These are phyloP conservation scores for Cryptococcus sp. DNA, from an alignment of 1,284 basidiomycete genomes.

Conservation along the genomic window DNA sequence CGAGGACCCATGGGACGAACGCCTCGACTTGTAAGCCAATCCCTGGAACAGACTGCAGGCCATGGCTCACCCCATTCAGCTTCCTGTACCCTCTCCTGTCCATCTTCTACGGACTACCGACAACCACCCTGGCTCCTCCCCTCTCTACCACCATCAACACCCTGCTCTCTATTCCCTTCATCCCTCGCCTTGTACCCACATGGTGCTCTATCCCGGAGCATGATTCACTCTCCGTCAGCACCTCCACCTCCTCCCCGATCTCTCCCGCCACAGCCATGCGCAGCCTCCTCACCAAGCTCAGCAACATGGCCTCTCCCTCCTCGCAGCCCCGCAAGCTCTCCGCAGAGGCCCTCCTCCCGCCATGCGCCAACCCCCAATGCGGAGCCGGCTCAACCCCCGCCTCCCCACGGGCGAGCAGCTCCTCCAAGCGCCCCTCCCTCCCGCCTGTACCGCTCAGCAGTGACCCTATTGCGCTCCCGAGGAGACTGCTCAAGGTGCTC, in stretches of 20 bases:
- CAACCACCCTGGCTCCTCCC: slow-evolving; percentile 33
- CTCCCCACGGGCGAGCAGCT: slow-evolving; percentile 9
- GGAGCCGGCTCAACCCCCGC: slow-evolving; percentile 2
- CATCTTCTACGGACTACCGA: slow-evolving; percentile 30
- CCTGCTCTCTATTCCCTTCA: slow-evolving; percentile 40
- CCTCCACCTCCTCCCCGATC: not conserved
- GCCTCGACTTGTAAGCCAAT: slow-evolving; percentile 35
- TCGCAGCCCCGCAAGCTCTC: slow-evolving; percentile 4
- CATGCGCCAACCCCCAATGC: slow-evolving; percentile 6
- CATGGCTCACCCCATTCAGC: slow-evolving; percentile 8
- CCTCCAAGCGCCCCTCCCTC: not conserved
- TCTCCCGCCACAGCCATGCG: slow-evolving; percentile 8
- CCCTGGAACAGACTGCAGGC: not conserved
- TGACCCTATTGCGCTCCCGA: slow-evolving; percentile 24
- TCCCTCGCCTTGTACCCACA: slow-evolving; percentile 22
- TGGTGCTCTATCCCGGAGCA: slow-evolving; percentile 34
- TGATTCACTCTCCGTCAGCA: slow-evolving; percentile 11
- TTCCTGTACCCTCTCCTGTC: slow-evolving; percentile 31
- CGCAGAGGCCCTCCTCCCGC: slow-evolving; percentile 8
- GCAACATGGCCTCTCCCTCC: slow-evolving; percentile 17
- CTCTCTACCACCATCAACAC: slow-evolving; percentile 39
- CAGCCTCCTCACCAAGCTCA: slow-evolving; percentile 20
- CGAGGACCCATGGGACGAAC: slow-evolving; percentile 29
- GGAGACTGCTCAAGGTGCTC: slow-evolving; percentile 27
- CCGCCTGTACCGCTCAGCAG: not conserved